Evolutionary conservation across 2,329 filamentous ascomycete genomes (phyloP), one percentile per base, ranked within the genome.

Genomic region (Corniculantispora saksenae): DNA sequence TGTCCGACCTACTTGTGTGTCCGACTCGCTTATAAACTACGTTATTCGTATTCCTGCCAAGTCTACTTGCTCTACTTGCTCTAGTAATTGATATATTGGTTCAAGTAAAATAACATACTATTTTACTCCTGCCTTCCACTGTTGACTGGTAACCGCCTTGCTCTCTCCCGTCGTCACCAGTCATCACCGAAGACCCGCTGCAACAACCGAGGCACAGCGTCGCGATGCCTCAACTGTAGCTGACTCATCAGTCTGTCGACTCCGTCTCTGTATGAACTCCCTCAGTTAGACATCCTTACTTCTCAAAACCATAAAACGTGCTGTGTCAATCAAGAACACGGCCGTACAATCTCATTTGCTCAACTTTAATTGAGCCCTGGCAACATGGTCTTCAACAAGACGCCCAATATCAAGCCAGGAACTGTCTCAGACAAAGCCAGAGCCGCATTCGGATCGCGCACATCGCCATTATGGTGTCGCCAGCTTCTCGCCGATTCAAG

Each of bases 401-500:
- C 29, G 8, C 54, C 61, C 6, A 32, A 29, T 6, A 40, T 64
- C 21, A 32, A 35, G 5, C 15, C 29, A 1, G 21, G 32, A 3
- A 21, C 43, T 21, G 23, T 64, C 32, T 32, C 54, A 8, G 54
- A 40, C 17, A 50, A 48, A 27, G 50, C 50, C 40, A 5, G 23
- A 21, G 57, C 47, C 57, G 40, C 19, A 2, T 65, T 65, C 40
- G 57, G 29, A 40, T 56, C 63, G 3, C 57, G 27, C 27, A 25
- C 56, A 15, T 50, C 63, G 9, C 63, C 63, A 7, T 35, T 56
- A 5, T 65, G 63, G 63, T 65, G 63, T 23, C 56, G 57, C 9
- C 57, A 65, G 32, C 48, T 65, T 10, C 47, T 65, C 35, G n/a
- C 25, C 48, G 63, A 65, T 50, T 32, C 27, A 5, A 48, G 21